Evolutionary conservation across 129 eudicot species (phyloP), one percentile per base, ranked within the genome.

Genomic region (Saussurea involucrata): DNA sequence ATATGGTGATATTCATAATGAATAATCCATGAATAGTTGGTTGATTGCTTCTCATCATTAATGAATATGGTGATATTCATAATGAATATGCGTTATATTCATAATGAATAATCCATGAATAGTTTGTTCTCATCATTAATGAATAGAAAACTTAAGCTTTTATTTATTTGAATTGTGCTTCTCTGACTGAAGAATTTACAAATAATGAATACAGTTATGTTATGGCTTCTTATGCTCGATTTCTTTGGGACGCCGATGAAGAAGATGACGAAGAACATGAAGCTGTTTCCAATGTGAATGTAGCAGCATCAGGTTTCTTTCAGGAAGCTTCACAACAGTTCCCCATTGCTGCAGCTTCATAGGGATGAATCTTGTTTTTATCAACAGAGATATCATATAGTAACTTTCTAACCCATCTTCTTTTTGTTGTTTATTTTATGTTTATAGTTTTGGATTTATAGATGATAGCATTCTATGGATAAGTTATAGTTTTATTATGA

Each of bases 171-270:
- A 27, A n/a, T 49, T 7, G 13, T 29, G 9, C 18, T 28, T 53
- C 53, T 57, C 68, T 53, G 79, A 34, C 61, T 76, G 27, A 69
- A 17, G 22, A 55, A 5, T 55, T 4, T 69, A 55, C 6, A 2
- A 68, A 82, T 64, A 27, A 57, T 60, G 33, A 36, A 36, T 74
- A 81, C 92, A 86, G 94, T 83, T 91, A 77, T 69, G 91, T 91
- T 69, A 40, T 82, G 73, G 93, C 93, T 78, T 85, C 97, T 3
- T 91, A 86, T 86, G 97, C 97, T 70, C 78, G 84, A 2, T 91
- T 91, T 76, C 85, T 88, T 36, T 91, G 93, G 97, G 97, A 86
- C 4, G 88, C 81, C 8, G 91, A 91, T 2, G 97, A 87, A 18
- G 91, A 83, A 11, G 92, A 90, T 3, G 87, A 79, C 15, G 88